Evolutionary conservation across 2,329 filamentous ascomycete genomes (phyloP), one percentile per base, ranked within the genome.

Genomic region (Aureobasidium sp.): DNA sequence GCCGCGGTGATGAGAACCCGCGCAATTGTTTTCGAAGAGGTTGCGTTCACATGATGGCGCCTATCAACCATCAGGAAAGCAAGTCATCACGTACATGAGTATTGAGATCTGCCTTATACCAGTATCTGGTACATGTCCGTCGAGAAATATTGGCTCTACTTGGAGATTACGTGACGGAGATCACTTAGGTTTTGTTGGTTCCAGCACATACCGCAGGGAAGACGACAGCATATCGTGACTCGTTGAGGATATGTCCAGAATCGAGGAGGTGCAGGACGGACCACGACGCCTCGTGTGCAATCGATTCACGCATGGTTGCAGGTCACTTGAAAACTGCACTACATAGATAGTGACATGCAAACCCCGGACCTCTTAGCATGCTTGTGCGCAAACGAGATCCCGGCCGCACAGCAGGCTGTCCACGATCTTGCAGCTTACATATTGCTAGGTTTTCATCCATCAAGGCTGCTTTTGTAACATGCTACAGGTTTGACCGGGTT

Each of bases 1-100:
- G 74, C 77, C 10, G 78, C 78, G 5, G 69, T 80, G 59, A 66
- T 81, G 68, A 78, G 80, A 65, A 73, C 79, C 2, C 69, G 79
- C 37, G 78, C 78, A 5, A 77, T 76, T 58, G 70, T 81, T 47
- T 75, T 80, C 48, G 73, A 74, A 47, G 79, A 81, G 65, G 73
- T 81, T 52, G 71, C 66, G 63, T 75, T 76, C 70, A 69, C 45
- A 41, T 66, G 61, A 57, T 21, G n/a, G 5, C 21, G 21, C 21
- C 21, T 7, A 27, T 37, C 6, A 21, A 44, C 25, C 21, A 30
- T 13, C 21, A 45, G 53, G n/a, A 8, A 45, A 15, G 30, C 13
- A 5, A 44, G 10, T 42, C 13, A 29, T 34, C 30, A 13, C 42
- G 21, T 6, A 5, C 15, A 10, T 21, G 16, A n/a, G n/a, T 21